Base-by-base conservation (phyloP, 768 basidiomycete genomes). In the Boletus sensibilis region DNA sequence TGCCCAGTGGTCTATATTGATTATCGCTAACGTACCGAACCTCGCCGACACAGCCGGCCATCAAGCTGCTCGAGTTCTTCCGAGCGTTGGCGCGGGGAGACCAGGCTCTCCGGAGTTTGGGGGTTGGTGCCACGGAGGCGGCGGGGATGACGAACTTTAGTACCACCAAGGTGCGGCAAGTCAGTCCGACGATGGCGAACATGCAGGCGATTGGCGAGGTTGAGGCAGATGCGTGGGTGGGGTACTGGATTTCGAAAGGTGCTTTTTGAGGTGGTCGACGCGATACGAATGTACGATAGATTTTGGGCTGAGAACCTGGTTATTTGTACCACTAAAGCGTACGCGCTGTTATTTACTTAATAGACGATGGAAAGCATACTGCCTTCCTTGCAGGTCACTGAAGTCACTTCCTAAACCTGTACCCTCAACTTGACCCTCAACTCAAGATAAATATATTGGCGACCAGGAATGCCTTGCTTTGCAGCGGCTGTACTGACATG, bases 1-100 rank as follows among this genome's bases (percentile, higher is more conserved):
- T 34, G 3, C 12, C 2, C 13, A 31, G 31, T 31, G 11, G 2
- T 8, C 11, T 31, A 10, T 10, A 1, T 12, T n/a, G 33, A 20
- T 21, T 1, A 21, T 27, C 2, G 23, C 35, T 50, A 7, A 56
- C 27, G 18, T 7, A 8, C 11, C 23, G 16, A 12, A 23, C 8
- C 5, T 41, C 2, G 8, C 8, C 7, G 4, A 61, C 18, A 4
- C 37, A 74, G 74, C 75, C 75, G 20, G 74, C 66, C 1, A 65
- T 74, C 50, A 74, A 76, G 51, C 42, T 75, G 1, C 60, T 75
- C 20, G 68, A 68, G 40, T 75, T 71, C 53, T 71, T 72, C 64
- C 72, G 69, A 8, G 34, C 18, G 20, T 52, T 72, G 52, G 51
- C 64, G 6, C 43, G 37, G 0, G 64, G 59, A 9, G 68, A 74